Conservation (phyloP, 106 monocot genomes). For the Apostasia shenzhenica region DNA sequence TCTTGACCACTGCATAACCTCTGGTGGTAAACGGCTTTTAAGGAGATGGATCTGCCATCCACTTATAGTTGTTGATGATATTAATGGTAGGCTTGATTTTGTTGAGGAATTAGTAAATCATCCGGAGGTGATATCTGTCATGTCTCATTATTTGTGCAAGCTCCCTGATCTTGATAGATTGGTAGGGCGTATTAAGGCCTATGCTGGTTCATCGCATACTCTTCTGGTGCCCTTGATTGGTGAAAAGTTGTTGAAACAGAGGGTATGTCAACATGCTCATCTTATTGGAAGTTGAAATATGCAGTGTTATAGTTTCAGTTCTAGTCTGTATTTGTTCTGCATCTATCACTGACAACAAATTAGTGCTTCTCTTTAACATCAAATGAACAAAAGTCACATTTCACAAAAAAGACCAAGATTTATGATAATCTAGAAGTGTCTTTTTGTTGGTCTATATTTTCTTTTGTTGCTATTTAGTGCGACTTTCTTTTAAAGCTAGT, state of each 20-base stretch:
- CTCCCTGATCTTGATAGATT: conserved; percentile 91
- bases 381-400: too few relatives aligned
- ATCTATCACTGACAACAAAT: too few relatives aligned
- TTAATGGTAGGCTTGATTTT: conserved; percentile 71
- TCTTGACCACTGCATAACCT: conserved; percentile 79
- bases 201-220: conserved; percentile 47
- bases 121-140: conserved; percentile 36
- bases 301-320: too few relatives aligned
- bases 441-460: too few relatives aligned
- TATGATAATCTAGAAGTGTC: too few relatives aligned
- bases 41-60: conserved; percentile 97
- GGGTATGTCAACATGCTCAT: conserved; percentile 29
- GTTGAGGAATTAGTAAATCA: conserved; percentile 69
- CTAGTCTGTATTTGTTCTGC: too few relatives aligned
- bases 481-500: too few relatives aligned
- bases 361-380: too few relatives aligned
- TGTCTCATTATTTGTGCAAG: conserved; percentile 43
- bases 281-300: background rate
- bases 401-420: too few relatives aligned
- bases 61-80: conserved; percentile 50
- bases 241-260: conserved; percentile 61
- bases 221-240: conserved; percentile 64
- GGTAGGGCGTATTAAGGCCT: conserved; percentile 57
- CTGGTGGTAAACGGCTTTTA: conserved; percentile 71
- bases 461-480: too few relatives aligned